Conservation (phyloP, 2,329 filamentous ascomycete genomes). For the Pestalotiopsis sp. region DNA sequence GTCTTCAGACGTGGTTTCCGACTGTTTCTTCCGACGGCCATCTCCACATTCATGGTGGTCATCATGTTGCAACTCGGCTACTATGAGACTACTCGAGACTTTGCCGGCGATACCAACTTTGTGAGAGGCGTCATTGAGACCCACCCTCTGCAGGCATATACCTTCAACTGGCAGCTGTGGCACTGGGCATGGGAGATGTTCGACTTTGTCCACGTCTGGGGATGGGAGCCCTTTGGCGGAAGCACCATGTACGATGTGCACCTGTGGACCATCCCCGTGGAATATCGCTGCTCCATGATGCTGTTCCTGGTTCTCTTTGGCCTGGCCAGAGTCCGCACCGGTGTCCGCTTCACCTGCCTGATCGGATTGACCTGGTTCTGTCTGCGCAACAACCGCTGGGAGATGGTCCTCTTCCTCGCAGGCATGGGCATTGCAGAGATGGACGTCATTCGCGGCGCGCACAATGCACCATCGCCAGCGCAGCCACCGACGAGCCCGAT, state of each 20-base stretch:
- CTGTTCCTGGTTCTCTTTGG: conserved; percentile 57
- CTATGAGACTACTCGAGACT: conserved; percentile 51
- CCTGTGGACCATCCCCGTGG: conserved; percentile 65
- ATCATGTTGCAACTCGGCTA: conserved; percentile 45
- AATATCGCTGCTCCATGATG: conserved; percentile 60
- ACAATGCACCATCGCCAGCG: conserved; percentile 29
- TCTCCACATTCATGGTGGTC: conserved; percentile 52
- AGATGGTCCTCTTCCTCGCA: conserved; percentile 56
- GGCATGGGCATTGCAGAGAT: conserved; percentile 59
- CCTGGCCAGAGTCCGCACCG: conserved; percentile 46
- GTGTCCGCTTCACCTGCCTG: conserved; percentile 46
- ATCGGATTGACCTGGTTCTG: conserved; percentile 43
- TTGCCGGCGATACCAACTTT: conserved; percentile 43
- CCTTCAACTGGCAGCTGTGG: conserved; percentile 40
- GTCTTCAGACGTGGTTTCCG: conserved; percentile 55
- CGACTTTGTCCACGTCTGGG: conserved; percentile 53
- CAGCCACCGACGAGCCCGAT: conserved; percentile 22
- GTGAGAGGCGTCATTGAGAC: conserved; percentile 53
- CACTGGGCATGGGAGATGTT: conserved; percentile 53
- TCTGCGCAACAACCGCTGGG: conserved; percentile 54
- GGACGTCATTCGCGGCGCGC: conserved; percentile 51
- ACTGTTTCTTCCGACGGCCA: conserved; percentile 52
- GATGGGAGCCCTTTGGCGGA: conserved; percentile 51
- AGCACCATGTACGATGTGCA: conserved; percentile 58
- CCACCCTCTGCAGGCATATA: conserved; percentile 43